Percentiles rank a stretch among this genome's conserved stretches.
These are phyloP conservation scores for Pythium myriotylum DNA, from an alignment of 352 stramenopile genomes.

Conservation along the genomic window DNA sequence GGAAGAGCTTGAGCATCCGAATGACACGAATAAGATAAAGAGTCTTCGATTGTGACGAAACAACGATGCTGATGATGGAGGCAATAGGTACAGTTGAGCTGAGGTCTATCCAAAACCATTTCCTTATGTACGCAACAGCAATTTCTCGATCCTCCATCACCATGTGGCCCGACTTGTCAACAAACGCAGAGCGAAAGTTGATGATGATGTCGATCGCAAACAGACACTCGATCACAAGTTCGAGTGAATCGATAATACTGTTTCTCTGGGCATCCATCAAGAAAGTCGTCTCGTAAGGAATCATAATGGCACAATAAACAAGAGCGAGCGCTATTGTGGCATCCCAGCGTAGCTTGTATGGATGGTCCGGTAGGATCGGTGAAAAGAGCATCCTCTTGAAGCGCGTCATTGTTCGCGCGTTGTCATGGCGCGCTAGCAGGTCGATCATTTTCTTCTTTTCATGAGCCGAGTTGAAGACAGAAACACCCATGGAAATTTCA, in stretches of 20 bases:
- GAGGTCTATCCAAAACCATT: constrained; percentile 77
- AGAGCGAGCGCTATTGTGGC: constrained; percentile 43
- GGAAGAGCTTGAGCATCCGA: constrained; percentile 82
- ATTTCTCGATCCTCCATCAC: constrained; percentile 31
- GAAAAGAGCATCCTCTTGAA: constrained; percentile 32
- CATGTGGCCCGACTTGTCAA: constrained; percentile 39
- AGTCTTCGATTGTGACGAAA: constrained; percentile 27
- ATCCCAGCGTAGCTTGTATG: constrained; percentile 58
- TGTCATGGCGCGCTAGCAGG: constrained; percentile 44
- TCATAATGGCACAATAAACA: constrained; percentile 55
- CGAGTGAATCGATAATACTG: constrained; percentile 31
- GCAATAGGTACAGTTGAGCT: constrained; percentile 64
- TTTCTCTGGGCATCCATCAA: constrained; percentile 29
- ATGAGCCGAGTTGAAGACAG: constrained; percentile 70
- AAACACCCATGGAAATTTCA: constrained; percentile 76
- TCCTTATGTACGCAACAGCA: constrained; percentile 51
- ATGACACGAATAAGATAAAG: constrained; percentile 69
- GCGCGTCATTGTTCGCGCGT: constrained; percentile 28
- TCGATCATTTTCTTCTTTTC: constrained; percentile 76
- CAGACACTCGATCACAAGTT: constrained; percentile 45
- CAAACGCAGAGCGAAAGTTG: constrained; percentile 53
- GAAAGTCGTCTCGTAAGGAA: constrained; percentile 72
- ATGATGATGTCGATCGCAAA: constrained; percentile 64
- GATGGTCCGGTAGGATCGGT: constrained; percentile 54
- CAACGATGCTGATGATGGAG: constrained; percentile 31